phyloP scores from a whole-genome alignment of 106 monocot genomes.

The Alisma plantagoaquatica region DNA sequence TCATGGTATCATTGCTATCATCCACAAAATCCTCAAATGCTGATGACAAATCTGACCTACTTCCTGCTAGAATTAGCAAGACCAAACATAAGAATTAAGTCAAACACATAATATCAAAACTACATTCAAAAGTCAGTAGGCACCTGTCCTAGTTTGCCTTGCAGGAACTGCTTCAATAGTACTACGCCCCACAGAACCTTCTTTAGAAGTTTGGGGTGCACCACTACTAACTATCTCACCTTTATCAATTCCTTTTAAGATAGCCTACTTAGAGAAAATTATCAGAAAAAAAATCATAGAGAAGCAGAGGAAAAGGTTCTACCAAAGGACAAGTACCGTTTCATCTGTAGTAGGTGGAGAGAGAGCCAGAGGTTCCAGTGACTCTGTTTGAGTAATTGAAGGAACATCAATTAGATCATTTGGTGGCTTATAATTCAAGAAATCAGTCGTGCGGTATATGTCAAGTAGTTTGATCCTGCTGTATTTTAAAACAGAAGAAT shows the following conservation, averaged over 20 bases:
- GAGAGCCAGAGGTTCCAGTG: conserved; percentile 63
- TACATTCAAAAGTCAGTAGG: neutral
- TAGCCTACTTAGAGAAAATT: conserved; percentile 32
- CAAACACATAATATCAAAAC: too few species aligned
- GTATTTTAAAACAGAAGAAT: conserved; percentile 40
- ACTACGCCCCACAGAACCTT: conserved; percentile 46
- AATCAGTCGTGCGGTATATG: conserved; percentile 64
- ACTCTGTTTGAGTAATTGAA: conserved; percentile 47
- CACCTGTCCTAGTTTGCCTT: conserved; percentile 38
- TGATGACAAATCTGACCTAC: conserved; percentile 30
- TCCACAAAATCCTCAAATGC: conserved; percentile 28
- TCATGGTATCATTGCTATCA: conserved; percentile 14
- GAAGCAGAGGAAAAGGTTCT: neutral
- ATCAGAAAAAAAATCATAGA: neutral
- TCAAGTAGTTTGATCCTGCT: conserved; percentile 90
- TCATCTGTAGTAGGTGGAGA: conserved; percentile 72
- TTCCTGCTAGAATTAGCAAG: conserved; percentile 28
- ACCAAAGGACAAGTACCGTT: conserved; percentile 26
- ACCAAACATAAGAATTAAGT: too few species aligned
- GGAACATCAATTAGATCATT: conserved; percentile 52
- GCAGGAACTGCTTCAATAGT: conserved; percentile 17
- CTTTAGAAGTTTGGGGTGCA: conserved; percentile 54
- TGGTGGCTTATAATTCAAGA: conserved; percentile 25
- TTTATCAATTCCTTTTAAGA: conserved; percentile 86
- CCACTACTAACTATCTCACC: conserved; percentile 80